Evolutionary conservation across 345 rosid genomes (phyloP).

Genomic region (Angophora floribunda): DNA sequence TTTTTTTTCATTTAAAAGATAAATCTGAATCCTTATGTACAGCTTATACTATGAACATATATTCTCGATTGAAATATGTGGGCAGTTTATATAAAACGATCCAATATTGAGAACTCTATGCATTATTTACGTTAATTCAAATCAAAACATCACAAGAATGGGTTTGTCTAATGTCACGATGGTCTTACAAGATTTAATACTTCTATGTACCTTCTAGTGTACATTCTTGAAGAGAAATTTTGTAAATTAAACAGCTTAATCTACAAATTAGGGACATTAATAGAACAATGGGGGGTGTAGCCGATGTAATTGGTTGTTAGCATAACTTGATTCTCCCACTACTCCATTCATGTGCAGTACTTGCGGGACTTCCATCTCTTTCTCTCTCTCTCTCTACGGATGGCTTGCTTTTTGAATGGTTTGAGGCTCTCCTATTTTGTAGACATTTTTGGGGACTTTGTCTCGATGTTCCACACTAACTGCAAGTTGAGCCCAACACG

Average conservation of each 20-base stretch:
- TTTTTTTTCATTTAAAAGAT: neutral
- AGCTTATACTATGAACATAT: neutral
- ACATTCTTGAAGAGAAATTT: neutral
- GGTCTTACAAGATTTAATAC: neutral
- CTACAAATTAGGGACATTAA: neutral
- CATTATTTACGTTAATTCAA: neutral
- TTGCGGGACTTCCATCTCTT: neutral
- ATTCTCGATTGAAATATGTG: neutral
- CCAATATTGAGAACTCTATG: neutral
- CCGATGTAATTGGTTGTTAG: slow-evolving; percentile 11
- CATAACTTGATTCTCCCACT: slow-evolving; percentile 24
- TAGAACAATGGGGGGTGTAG: neutral
- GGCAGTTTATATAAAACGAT: neutral
- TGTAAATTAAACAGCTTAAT: neutral
- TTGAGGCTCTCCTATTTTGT: neutral
- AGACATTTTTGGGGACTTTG: too few relatives aligned
- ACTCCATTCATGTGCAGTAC: slow-evolving; percentile 28
- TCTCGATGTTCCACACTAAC: too few relatives aligned
- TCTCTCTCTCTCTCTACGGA: too few relatives aligned
- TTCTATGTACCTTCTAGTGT: neutral
- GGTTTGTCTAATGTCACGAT: neutral
- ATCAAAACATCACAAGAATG: neutral
- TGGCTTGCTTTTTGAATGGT: neutral
- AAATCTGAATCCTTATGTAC: neutral
- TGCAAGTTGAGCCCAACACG: too few relatives aligned